These are phyloP conservation scores for Hypoxylon rickii DNA, from an alignment of 495 filamentous ascomycete genomes.

Conservation along the genomic window DNA sequence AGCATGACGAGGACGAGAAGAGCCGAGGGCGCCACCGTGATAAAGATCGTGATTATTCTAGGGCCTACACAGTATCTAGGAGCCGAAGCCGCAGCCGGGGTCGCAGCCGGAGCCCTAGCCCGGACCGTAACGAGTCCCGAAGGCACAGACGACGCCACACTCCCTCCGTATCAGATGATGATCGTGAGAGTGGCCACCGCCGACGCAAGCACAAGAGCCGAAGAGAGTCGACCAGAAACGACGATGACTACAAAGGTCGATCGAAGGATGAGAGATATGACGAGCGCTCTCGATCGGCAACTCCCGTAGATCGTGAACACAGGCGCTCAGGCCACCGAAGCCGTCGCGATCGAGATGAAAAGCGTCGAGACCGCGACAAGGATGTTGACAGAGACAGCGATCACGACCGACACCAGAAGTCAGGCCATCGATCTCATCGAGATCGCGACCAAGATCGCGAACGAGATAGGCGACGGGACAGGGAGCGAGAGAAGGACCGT, in stretches of 20 bases:
- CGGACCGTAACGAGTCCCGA: slow-evolving; percentile 58
- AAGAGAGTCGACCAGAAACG: slow-evolving; percentile 46
- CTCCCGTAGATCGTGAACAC: slow-evolving; percentile 52
- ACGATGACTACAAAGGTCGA: slow-evolving; percentile 43
- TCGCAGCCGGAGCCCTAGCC: slow-evolving; percentile 43
- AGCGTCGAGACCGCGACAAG: slow-evolving; percentile 52
- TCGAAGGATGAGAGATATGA: slow-evolving; percentile 44
- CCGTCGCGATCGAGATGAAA: slow-evolving; percentile 52
- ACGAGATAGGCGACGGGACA: slow-evolving; percentile 53
- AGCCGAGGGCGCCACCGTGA: slow-evolving; percentile 27
- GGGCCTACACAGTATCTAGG: slow-evolving; percentile 32
- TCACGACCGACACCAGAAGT: slow-evolving; percentile 43
- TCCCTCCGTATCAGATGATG: slow-evolving; percentile 50
- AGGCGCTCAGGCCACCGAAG: slow-evolving; percentile 57
- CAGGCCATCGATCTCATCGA: slow-evolving; percentile 51
- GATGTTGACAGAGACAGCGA: slow-evolving; percentile 46
- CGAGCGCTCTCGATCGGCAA: slow-evolving; percentile 57
- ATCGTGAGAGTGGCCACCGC: slow-evolving; percentile 55
- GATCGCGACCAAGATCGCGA: slow-evolving; percentile 51
- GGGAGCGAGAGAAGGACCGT: slow-evolving; percentile 51
- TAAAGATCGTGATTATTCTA: slow-evolving; percentile 37
- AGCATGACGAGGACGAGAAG: slow-evolving; percentile 40
- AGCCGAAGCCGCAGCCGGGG: slow-evolving; percentile 37
- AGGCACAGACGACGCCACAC: slow-evolving; percentile 64
- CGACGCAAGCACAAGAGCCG: slow-evolving; percentile 54